Percentiles rank a stretch among this genome's conserved stretches.
phyloP scores from a whole-genome alignment of 768 basidiomycete genomes.

The Neoboletus brunneissimus region DNA sequence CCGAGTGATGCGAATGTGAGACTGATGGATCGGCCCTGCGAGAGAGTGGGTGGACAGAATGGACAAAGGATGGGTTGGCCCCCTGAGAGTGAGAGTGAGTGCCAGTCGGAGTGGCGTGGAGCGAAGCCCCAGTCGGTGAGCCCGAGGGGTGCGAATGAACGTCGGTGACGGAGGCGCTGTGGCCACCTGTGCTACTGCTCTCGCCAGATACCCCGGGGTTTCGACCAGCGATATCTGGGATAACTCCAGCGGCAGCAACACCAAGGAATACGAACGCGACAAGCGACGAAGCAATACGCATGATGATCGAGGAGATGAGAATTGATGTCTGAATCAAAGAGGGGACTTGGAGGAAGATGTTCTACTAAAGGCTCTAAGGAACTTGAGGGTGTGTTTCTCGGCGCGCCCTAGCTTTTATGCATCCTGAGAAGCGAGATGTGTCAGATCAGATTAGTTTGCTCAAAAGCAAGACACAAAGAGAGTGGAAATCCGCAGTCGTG shows the following conservation, averaged over 20 bases:
- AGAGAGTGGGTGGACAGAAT: no score
- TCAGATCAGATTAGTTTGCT: not conserved
- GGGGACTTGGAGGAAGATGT: not conserved
- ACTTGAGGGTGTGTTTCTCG: not conserved
- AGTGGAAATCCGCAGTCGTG: constrained; percentile 6
- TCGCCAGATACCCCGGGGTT: not conserved
- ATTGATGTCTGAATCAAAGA: not conserved
- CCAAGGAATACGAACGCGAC: constrained; percentile 4
- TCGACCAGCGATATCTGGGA: not conserved
- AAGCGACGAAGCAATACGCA: constrained; percentile 7
- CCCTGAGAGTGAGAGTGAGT: no score
- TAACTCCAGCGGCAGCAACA: constrained; percentile 1
- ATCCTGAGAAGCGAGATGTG: not conserved
- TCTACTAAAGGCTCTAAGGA: not conserved
- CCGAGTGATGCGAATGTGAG: no score
- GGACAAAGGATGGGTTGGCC: no score
- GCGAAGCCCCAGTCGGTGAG: no score
- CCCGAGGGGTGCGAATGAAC: no score
- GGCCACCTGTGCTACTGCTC: not conserved
- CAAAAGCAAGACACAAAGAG: not conserved
- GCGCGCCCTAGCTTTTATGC: constrained; percentile 6
- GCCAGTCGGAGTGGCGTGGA: no score
- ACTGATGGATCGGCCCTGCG: no score
- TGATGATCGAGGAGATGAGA: not conserved
- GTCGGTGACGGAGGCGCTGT: no score